A percentile compares a stretch with the other conserved stretches of the same genome.
Conservation (phyloP, 2,329 filamentous ascomycete species). For the Penicillium sclerotigenum region DNA sequence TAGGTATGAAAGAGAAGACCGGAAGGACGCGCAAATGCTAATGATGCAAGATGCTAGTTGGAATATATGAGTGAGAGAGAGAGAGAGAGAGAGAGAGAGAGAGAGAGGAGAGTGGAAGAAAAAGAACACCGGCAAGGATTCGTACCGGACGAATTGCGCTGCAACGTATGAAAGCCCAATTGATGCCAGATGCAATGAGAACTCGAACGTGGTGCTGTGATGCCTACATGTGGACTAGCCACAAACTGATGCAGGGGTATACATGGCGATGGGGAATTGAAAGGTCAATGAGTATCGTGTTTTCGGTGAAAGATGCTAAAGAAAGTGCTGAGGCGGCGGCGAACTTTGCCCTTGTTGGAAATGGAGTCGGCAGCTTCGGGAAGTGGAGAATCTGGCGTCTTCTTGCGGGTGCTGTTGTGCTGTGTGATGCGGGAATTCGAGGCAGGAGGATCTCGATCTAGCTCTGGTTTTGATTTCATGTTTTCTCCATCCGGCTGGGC, state of each 20-base stretch:
- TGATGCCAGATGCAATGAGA: constrained; percentile 14
- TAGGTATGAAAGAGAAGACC: neutral
- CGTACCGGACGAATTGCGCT: constrained; percentile 15
- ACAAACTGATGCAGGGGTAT: constrained; percentile 19
- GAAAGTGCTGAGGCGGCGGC: constrained; percentile 32
- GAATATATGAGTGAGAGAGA: neutral
- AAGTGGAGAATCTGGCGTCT: constrained; percentile 8
- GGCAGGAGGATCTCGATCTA: neutral
- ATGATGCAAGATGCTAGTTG: constrained; percentile 1
- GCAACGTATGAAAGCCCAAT: constrained; percentile 14
- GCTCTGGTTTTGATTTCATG: neutral
- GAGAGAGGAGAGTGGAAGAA: neutral
- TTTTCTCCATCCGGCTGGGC: neutral
- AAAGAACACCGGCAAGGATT: neutral
- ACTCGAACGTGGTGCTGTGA: constrained; percentile 6
- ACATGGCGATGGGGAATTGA: neutral
- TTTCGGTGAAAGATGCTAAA: constrained; percentile 31
- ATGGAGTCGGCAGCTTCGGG: constrained; percentile 3
- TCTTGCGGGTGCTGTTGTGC: neutral
- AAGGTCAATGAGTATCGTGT: constrained; percentile 20
- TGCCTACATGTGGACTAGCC: constrained; percentile 9
- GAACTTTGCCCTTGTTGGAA: constrained; percentile 30
- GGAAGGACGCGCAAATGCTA: neutral
- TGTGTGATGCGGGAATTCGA: neutral
- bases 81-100: neutral